Evolutionary conservation across 148 eudicot genomes (phyloP).

Genomic region (Rhododendron kiyosumense): DNA sequence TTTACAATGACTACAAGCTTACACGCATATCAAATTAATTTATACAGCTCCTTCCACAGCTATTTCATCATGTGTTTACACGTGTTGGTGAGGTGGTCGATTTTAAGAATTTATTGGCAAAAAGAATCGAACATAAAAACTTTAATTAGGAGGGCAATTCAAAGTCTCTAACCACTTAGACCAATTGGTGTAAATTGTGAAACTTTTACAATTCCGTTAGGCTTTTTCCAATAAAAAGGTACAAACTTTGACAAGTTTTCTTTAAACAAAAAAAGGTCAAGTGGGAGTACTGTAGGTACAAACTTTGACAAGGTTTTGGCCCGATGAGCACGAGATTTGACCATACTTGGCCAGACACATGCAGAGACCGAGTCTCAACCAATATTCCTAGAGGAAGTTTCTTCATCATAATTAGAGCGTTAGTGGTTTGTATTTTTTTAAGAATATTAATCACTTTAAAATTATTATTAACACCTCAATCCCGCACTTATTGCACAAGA

Average conservation of each 20-base stretch:
- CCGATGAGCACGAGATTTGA: slow-evolving; percentile 17
- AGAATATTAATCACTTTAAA: neutral
- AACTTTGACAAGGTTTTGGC: slow-evolving; percentile 7
- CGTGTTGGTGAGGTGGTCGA: too few relatives aligned
- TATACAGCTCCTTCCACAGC: neutral
- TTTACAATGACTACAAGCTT: too few relatives aligned
- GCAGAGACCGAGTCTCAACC: slow-evolving; percentile 11
- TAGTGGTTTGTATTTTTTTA: neutral
- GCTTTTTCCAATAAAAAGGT: neutral
- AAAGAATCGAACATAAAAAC: too few relatives aligned
- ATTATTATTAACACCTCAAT: neutral
- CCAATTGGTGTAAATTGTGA: neutral
- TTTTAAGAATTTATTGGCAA: too few relatives aligned
- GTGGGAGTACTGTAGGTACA: neutral
- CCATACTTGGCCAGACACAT: slow-evolving; percentile 20
- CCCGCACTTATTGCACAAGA: neutral
- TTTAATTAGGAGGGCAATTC: too few relatives aligned
- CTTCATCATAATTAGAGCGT: slow-evolving; percentile 1
- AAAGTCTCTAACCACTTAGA: too few relatives aligned
- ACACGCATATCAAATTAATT: too few relatives aligned
- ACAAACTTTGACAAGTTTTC: neutral
- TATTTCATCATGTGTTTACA: too few relatives aligned
- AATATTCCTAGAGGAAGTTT: slow-evolving; percentile 14
- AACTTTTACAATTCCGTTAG: neutral
- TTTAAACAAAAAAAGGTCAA: neutral